Percentiles rank a stretch among this genome's conserved stretches.
Evolutionary conservation across 75 land plant species (phyloP).

Genomic region (Larix kaempferi): DNA sequence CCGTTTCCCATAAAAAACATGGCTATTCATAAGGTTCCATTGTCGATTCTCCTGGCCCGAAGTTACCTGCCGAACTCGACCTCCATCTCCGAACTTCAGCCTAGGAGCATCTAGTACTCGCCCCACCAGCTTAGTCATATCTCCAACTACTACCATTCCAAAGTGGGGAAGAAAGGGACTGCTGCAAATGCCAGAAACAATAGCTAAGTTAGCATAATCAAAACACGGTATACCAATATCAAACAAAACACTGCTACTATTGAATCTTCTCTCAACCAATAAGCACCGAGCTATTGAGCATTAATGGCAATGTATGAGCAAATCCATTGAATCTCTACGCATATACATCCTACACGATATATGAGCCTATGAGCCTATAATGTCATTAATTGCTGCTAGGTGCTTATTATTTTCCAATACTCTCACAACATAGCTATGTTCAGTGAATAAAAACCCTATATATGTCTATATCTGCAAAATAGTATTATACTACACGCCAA

Average conservation of each 20-base stretch:
- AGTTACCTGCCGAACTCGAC: constrained; percentile 1
- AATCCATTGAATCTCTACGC: background rate
- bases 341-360: background rate
- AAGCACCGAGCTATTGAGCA: background rate
- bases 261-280: background rate
- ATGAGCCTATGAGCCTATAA: too few relatives aligned
- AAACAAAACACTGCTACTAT: background rate
- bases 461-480: too few relatives aligned
- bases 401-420: too few relatives aligned
- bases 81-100: constrained; percentile 26
- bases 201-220: too few relatives aligned
- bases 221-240: too few relatives aligned
- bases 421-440: too few relatives aligned
- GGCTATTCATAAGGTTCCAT: constrained; percentile 45
- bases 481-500: too few relatives aligned
- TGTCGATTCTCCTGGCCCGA: constrained; percentile 27
- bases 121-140: constrained; percentile 34
- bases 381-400: too few relatives aligned
- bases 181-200: constrained; percentile 20
- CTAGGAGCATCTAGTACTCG: constrained; percentile 41
- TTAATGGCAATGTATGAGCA: background rate
- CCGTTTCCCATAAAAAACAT: constrained; percentile 26
- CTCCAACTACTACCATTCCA: constrained; percentile 22
- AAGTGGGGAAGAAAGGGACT: constrained; percentile 28
- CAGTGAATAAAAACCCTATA: too few relatives aligned